phyloP scores from a whole-genome alignment of 192 early-diverging fungal species.

The Pilaira anomala region DNA sequence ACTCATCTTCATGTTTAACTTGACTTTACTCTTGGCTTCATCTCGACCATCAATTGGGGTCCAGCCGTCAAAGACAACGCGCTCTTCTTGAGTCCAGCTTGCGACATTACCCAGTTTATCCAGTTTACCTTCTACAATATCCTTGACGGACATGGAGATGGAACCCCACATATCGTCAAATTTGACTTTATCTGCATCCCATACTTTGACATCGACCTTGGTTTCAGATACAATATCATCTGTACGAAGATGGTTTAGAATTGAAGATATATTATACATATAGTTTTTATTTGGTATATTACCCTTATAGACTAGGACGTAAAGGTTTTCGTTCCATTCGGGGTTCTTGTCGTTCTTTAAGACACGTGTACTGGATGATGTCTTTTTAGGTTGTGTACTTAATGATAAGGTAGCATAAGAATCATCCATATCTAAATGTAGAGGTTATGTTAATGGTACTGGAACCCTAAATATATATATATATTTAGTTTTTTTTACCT shows the following conservation, averaged over 20 bases:
- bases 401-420: slow-evolving; percentile 26
- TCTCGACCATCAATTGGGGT: slow-evolving; percentile 29
- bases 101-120: slow-evolving; percentile 27
- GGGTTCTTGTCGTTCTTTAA: slow-evolving; percentile 31
- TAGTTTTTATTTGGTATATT: not conserved
- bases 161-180: slow-evolving; percentile 29
- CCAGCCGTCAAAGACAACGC: slow-evolving; percentile 29
- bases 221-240: slow-evolving; percentile 30
- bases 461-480: not conserved
- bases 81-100: slow-evolving; percentile 21
- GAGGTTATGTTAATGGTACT: not conserved
- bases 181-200: slow-evolving; percentile 35
- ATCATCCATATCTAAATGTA: slow-evolving; percentile 22
- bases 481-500: slow-evolving; percentile 14
- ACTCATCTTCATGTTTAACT: slow-evolving; percentile 26
- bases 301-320: slow-evolving; percentile 25
- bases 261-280: not conserved
- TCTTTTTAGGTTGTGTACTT: slow-evolving; percentile 20
- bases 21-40: slow-evolving; percentile 12
- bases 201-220: slow-evolving; percentile 28
- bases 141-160: slow-evolving; percentile 21
- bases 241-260: not conserved
- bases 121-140: slow-evolving; percentile 17
- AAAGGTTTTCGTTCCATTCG: slow-evolving; percentile 29
- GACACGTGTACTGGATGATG: slow-evolving; percentile 21